These are phyloP conservation scores for Podaxis mareebaensis DNA, from an alignment of 768 basidiomycete species.

Conservation along the genomic window DNA sequence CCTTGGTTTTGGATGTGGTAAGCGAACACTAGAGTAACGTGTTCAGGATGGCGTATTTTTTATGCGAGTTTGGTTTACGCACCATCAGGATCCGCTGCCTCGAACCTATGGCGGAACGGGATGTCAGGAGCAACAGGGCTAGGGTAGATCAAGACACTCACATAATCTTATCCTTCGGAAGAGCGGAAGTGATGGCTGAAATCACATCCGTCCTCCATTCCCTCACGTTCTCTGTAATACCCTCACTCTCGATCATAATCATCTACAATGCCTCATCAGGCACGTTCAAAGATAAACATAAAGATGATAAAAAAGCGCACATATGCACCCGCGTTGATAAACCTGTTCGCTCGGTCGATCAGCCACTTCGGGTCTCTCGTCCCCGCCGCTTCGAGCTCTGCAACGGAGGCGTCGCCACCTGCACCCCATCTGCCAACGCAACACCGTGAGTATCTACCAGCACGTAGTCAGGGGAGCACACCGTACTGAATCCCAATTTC, in stretches of 20 bases:
- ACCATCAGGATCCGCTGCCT: conserved; percentile 12
- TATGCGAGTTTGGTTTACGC: neutral
- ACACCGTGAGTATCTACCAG: neutral
- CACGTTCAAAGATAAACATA: neutral
- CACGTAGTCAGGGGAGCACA: neutral
- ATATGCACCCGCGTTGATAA: conserved; percentile 43
- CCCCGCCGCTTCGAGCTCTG: conserved; percentile 39
- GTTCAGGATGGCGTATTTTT: neutral
- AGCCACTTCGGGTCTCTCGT: conserved; percentile 41
- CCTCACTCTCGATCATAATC: conserved; percentile 49
- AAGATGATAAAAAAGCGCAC: conserved; percentile 10
- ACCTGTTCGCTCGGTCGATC: conserved; percentile 38
- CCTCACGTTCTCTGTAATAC: conserved; percentile 47
- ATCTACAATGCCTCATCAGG: conserved; percentile 22
- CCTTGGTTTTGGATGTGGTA: conserved; percentile 47
- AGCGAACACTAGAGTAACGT: conserved; percentile 30
- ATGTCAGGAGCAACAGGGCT: neutral
- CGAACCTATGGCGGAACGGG: neutral
- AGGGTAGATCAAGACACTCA: conserved; percentile 12
- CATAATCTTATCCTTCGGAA: conserved; percentile 45
- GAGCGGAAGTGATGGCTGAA: conserved; percentile 37
- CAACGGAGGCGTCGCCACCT: conserved; percentile 39
- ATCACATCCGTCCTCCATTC: conserved; percentile 44
- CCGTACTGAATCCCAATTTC: conserved; percentile 43
- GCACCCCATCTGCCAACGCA: conserved; percentile 35